Base-by-base conservation (phyloP, 2,329 filamentous ascomycete species). In the Alternaria triticimaculans region DNA sequence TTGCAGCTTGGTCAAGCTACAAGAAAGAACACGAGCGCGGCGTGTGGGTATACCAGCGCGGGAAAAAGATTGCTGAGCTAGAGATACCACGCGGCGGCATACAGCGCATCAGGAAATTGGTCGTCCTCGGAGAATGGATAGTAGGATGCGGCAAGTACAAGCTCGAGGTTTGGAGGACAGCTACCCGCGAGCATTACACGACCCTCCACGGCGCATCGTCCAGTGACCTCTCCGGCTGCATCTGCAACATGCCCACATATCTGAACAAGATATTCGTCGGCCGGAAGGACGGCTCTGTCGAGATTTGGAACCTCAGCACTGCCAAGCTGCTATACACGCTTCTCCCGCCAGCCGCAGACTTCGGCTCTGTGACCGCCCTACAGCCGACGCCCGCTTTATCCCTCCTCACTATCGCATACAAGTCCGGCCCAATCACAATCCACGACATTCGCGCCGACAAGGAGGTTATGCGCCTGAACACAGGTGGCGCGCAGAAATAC, bases 301-400 rank as follows among this genome's bases (percentile, higher is more conserved):
- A 99, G 76, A 97, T 99, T 55, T 99, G 96, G 95, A 99, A 99
- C 76, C 84, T 99, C 64, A 96, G 92, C 77, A 97, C 93, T 4
- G 94, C 86, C 51, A 97, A 96, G 79, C 85, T 97, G 58, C 88
- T 99, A 26, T 96, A 97, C 80, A 96, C 94, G 2, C 90, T 99
- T 55, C 83, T 96, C 14, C 92, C 96, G 1, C 90, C 92, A 0
- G 87, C 87, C 9, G 84, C 90, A 3, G 86, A 89, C 56, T 90
- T 88, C 70, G 95, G 94, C 50, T 86, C 91, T 14, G 92, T 98
- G n/a, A 96, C 93, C 6, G 93, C 93, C 45, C 84, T 99, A 55
- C 89, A 97, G 70, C 90, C 95, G 0, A 91, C 92, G 1, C 92
- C 95, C 1, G 94, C 92, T 1, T 82, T 99, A 5, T 95, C 93